Evolutionary conservation across 1,284 basidiomycete genomes (phyloP), one percentile per base, ranked within the genome.

Genomic region (Apiotrichum akiyoshidainum): DNA sequence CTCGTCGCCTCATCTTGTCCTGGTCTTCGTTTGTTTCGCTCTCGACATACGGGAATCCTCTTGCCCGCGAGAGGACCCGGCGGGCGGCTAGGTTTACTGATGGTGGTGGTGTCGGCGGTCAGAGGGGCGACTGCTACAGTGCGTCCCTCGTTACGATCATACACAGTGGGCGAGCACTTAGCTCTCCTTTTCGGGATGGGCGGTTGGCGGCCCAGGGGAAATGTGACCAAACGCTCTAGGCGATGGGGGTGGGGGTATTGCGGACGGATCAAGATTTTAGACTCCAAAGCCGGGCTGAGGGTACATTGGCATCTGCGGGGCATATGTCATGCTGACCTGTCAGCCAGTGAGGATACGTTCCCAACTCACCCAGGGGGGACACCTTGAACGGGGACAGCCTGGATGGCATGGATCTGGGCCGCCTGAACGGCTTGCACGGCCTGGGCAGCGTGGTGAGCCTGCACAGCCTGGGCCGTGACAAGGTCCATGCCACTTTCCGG

Each of bases 291-390:
- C 42, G 5, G 42, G 5, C 42, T 19, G 42, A 5, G 42, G 46
- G 33, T 47, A 47, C 46, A 47, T 47, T 6, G 31, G 46, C 46
- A 47, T 34, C 17, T 10, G 14, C 6, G 33, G 12, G 14, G 46
- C 13, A 33, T 47, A 47, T 19, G 14, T 33, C 26, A 52, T 33
- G 22, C 22, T 33, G 51, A 4, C 12, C 16, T 31, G 50, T 21
- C 26, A 31, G 50, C 22, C 6, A 13, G 10, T 17, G 35, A n/a
- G 1, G 10, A 19, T 9, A 37, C 14, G 11, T 41, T 31, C n/a
- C 17, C 21, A n/a, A 42, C 50, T 41, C 26, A 51, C 50, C 39
- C 47, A 48, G 47, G 33, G 11, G 35, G 48, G 35, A 50, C 35
- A 37, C 21, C 17, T 17, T 37, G 35, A 40, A 50, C 19, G 3